Conservation (phyloP, 768 basidiomycete genomes). For the Tulasnella sp. region DNA sequence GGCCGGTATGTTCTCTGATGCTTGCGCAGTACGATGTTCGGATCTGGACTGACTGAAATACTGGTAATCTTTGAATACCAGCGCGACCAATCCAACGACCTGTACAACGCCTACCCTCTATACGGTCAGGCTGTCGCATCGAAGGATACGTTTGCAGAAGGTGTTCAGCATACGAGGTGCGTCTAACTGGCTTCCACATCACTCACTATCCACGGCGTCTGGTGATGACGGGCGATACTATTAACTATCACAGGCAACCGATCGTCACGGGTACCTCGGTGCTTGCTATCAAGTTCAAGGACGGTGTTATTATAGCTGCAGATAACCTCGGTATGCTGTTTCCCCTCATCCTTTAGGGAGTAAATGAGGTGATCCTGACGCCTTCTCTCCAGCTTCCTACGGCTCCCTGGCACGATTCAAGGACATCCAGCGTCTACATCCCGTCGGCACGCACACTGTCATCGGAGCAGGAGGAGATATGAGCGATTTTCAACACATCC, state of each 20-base stretch:
- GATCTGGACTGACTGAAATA: not conserved
- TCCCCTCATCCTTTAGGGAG: not conserved
- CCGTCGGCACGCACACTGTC: slow-evolving; percentile 73
- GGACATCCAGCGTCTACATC: slow-evolving; percentile 78
- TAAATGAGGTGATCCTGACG: not conserved
- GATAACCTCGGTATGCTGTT: slow-evolving; percentile 76
- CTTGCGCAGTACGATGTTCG: not conserved
- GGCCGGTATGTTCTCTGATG: slow-evolving; percentile 44
- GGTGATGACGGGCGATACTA: no score
- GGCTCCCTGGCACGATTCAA: slow-evolving; percentile 96
- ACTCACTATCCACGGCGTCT: not conserved
- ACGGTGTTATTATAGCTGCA: slow-evolving; percentile 96
- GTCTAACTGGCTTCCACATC: slow-evolving; percentile 8
- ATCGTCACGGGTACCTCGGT: slow-evolving; percentile 97
- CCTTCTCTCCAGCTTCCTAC: slow-evolving; percentile 59
- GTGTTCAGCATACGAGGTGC: slow-evolving; percentile 74
- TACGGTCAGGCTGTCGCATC: slow-evolving; percentile 41
- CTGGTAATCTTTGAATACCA: slow-evolving; percentile 25
- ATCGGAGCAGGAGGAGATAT: slow-evolving; percentile 93
- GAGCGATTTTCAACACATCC: slow-evolving; percentile 93
- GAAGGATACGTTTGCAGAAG: slow-evolving; percentile 48
- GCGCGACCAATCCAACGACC: slow-evolving; percentile 67
- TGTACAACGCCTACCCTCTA: slow-evolving; percentile 67
- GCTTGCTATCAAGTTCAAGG: slow-evolving; percentile 87
- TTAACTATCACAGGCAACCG: slow-evolving; percentile 56